Evolutionary conservation across 2,329 filamentous ascomycete species (phyloP), one percentile per base, ranked within the genome.

Genomic region (Lachnellula suecica): DNA sequence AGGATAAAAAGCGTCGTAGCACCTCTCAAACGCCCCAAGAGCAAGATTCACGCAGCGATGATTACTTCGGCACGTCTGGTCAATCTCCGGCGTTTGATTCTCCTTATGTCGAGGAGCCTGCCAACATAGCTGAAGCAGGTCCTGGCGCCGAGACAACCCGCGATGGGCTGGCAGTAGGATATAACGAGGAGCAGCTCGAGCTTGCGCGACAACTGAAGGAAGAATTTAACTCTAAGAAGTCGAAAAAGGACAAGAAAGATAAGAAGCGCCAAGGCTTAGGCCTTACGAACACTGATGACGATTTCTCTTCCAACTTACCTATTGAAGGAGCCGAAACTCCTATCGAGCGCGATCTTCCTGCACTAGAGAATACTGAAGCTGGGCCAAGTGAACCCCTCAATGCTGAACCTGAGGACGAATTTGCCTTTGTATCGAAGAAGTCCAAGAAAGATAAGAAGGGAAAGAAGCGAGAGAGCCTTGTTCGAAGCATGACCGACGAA

Each of bases 221-320:
- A 42, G 60, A 65, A 49, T 63, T 63, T 23, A 57, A 42, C 31
- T 59, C 61, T 41, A 44, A 46, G 57, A 75, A 72, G 58, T 65
- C 66, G 22, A 70, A 71, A 51, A 71, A 70, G 48, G 61, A 64
- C 9, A 75, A 75, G 65, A 77, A 74, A 54, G 66, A 54, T 29
- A 57, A 59, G 45, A 58, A 60, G 29, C 56, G 58, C 23, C 45
- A 52, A 49, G 54, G 52, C 47, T 34, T 57, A 49, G 37, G 54
- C 22, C 49, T 52, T 27, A 27, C 44, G 23, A 53, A 46, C n/a
- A 60, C 54, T 15, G 59, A 54, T 27, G 57, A 59, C 22, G 52
- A 53, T 37, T 54, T 53, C 44, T 51, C 55, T 40, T 54, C 55
- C 17, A 50, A 51, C 51, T 20, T 43, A 5, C 29, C 43, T 8